phyloP scores from a whole-genome alignment of 2,329 filamentous ascomycete genomes.

The Penicillium sp. region DNA sequence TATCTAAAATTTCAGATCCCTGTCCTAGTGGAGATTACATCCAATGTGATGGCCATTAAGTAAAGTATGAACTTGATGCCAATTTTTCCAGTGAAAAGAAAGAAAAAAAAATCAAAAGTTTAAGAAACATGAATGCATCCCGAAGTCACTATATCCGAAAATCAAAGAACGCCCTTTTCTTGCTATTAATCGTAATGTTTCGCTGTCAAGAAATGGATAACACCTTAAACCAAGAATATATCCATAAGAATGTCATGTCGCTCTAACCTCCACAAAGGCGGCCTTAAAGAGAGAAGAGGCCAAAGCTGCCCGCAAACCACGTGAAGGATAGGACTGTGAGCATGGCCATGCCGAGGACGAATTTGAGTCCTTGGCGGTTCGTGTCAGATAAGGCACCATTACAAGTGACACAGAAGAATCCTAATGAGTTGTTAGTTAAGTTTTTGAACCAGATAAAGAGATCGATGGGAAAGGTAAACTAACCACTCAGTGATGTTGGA shows the following conservation, averaged over 20 bases:
- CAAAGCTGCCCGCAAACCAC: conserved; percentile 49
- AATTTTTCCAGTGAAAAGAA: not conserved
- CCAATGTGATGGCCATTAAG: not conserved
- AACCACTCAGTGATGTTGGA: conserved; percentile 53
- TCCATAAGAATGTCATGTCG: conserved; percentile 17
- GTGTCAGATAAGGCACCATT: conserved; percentile 53
- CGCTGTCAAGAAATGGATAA: conserved; percentile 18
- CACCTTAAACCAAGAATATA: conserved; percentile 17
- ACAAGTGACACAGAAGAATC: conserved; percentile 60
- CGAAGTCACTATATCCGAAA: conserved; percentile 9
- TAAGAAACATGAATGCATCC: conserved; percentile 16
- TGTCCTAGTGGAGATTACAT: not conserved
- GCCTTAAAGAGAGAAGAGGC: conserved; percentile 31
- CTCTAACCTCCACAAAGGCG: not conserved
- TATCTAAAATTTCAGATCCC: not conserved
- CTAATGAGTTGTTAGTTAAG: conserved; percentile 33
- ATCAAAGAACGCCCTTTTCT: conserved; percentile 27
- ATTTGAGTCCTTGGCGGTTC: conserved; percentile 57
- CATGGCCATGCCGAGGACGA: conserved; percentile 56
- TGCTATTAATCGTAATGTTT: conserved; percentile 32
- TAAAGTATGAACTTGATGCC: not conserved
- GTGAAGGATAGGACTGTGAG: conserved; percentile 62
- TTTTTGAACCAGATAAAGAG: not conserved
- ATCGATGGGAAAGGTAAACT: conserved; percentile 20
- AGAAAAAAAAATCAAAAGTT: not conserved